Evolutionary conservation across 192 early-diverging fungal species (phyloP).

Genomic region (Gaertneriomyces sp.): DNA sequence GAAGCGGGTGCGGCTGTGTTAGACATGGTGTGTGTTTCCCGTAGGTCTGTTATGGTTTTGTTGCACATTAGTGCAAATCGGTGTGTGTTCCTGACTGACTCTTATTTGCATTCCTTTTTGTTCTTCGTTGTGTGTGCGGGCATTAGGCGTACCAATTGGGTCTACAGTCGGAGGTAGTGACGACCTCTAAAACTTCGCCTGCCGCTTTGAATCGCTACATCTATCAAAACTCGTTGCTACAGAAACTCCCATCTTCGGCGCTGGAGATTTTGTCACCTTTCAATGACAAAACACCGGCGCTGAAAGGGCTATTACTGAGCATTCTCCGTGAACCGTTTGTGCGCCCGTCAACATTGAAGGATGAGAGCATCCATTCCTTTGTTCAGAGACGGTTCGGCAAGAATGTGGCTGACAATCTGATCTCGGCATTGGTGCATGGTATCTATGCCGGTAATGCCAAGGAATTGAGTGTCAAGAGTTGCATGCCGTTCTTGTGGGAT

Average conservation of each 20-base stretch:
- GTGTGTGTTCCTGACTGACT: too few species aligned
- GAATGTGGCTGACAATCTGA: conserved; percentile 72
- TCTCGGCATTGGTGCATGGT: conserved; percentile 86
- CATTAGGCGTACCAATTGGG: conserved; percentile 57
- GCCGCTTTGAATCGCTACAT: conserved; percentile 83
- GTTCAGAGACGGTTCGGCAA: conserved; percentile 71
- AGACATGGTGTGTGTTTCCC: conserved; percentile 59
- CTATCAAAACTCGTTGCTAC: conserved; percentile 64
- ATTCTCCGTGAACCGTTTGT: conserved; percentile 58
- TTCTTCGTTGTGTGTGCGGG: too few species aligned
- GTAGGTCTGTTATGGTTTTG: too few species aligned
- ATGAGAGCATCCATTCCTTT: conserved; percentile 87
- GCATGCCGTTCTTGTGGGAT: conserved; percentile 69
- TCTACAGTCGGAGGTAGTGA: conserved; percentile 55
- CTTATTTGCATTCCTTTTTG: too few species aligned
- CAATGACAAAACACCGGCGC: conserved; percentile 43
- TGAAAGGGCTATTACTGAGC: conserved; percentile 55
- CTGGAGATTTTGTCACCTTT: conserved; percentile 27
- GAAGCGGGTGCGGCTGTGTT: conserved; percentile 67
- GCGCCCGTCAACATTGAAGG: conserved; percentile 31
- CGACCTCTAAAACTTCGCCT: conserved; percentile 58
- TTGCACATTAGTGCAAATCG: too few species aligned
- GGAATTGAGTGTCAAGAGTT: conserved; percentile 70
- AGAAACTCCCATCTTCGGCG: conserved; percentile 59
- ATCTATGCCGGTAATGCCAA: conserved; percentile 88